These are phyloP conservation scores for Globisporangium heterothallicum DNA, from an alignment of 352 stramenopile species.

Conservation along the genomic window DNA sequence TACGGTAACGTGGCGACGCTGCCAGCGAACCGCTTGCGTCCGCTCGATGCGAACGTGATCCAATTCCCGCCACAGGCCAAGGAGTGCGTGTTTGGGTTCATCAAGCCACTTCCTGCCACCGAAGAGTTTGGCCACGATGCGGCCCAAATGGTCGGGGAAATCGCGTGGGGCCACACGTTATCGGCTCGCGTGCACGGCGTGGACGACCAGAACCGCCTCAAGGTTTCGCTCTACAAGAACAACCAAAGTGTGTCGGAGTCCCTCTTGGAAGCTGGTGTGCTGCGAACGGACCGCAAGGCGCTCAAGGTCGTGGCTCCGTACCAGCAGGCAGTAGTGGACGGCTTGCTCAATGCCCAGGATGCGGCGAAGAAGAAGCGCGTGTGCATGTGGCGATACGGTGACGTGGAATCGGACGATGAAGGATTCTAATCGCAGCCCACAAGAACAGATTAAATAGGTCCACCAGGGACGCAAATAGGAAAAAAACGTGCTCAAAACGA, in stretches of 20 bases:
- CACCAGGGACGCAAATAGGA: background rate
- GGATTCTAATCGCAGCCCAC: constrained; percentile 14
- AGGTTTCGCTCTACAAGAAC: constrained; percentile 75
- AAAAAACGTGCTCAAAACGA: too few relatives aligned
- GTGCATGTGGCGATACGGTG: constrained; percentile 95
- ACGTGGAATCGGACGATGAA: constrained; percentile 96
- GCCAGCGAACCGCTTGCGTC: constrained; percentile 77
- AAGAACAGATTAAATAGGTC: constrained; percentile 5
- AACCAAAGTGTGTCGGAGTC: constrained; percentile 87
- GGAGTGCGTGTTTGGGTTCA: constrained; percentile 79
- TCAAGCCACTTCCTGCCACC: constrained; percentile 76
- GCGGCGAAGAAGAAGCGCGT: constrained; percentile 88
- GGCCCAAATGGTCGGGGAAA: constrained; percentile 83
- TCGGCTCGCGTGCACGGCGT: constrained; percentile 61
- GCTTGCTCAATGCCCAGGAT: constrained; percentile 89
- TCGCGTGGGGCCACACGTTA: constrained; percentile 91
- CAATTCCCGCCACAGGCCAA: constrained; percentile 88
- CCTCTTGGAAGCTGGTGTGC: constrained; percentile 85
- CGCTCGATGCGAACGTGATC: constrained; percentile 86
- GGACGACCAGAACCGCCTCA: constrained; percentile 65
- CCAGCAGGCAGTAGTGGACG: constrained; percentile 83
- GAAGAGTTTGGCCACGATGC: constrained; percentile 92
- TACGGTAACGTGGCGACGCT: constrained; percentile 92
- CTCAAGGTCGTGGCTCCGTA: constrained; percentile 54
- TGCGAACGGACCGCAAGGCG: constrained; percentile 82